Percentiles rank a stretch among this genome's conserved stretches.
Conservation (phyloP, 2,329 filamentous ascomycete species). For the Cryphonectria radicalis region DNA sequence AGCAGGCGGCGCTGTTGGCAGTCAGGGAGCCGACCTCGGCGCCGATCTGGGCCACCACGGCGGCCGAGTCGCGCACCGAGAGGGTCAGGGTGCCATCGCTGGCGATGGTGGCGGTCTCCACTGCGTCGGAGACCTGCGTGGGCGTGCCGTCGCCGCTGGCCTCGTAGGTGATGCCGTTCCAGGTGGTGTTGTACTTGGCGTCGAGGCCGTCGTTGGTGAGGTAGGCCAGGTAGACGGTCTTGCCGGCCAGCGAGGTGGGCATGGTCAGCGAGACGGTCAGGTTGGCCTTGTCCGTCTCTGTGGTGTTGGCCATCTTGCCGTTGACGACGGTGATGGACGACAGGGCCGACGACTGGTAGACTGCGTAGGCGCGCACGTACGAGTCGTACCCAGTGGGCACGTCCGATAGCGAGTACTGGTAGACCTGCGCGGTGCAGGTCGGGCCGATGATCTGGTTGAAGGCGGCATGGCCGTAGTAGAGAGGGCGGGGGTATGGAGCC, state of each 20-base stretch:
- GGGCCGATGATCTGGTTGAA: conserved; percentile 54
- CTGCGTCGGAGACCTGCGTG: conserved; percentile 39
- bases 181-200: conserved; percentile 46
- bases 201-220: conserved; percentile 52
- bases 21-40: conserved; percentile 26
- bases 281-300: conserved; percentile 41
- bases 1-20: conserved; percentile 24
- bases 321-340: conserved; percentile 52
- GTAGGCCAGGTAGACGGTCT: conserved; percentile 50
- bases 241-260: conserved; percentile 41
- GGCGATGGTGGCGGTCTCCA: conserved; percentile 39
- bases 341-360: conserved; percentile 48
- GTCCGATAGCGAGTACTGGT: conserved; percentile 38
- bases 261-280: conserved; percentile 48
- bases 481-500: conserved; percentile 49
- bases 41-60: conserved; percentile 51
- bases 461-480: conserved; percentile 56
- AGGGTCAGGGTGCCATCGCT: conserved; percentile 41
- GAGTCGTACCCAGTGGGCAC: conserved; percentile 43
- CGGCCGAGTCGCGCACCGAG: conserved; percentile 48
- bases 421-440: conserved; percentile 47
- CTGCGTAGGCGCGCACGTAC: conserved; percentile 47
- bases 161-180: conserved; percentile 53
- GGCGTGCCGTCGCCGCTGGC: conserved; percentile 46
- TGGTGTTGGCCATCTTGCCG: conserved; percentile 46